Base-by-base conservation (phyloP, 129 eudicot genomes). In the Pittosporum tobira region DNA sequence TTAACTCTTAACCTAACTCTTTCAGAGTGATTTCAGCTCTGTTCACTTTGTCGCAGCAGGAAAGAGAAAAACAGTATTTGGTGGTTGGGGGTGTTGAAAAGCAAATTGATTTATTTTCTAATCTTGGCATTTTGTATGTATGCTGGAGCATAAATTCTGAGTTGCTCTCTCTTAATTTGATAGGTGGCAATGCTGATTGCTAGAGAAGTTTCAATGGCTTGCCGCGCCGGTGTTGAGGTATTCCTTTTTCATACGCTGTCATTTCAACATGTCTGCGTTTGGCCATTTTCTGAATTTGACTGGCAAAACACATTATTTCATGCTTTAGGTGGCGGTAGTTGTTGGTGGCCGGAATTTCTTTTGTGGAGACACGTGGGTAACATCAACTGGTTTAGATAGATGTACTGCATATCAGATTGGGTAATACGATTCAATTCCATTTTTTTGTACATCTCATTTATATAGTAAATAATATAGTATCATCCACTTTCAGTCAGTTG, bases 301-400 rank as follows among this genome's bases (percentile, higher is more conserved):
- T 55, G 64, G 24, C 16, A 50, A 56, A 67, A 51, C 29, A 70
- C 48, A 20, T 69, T 34, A 29, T 63, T 59, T 70, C 43, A 21
- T 74, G 20, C 30, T 60, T 29, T 45, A 86, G 98, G 99, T 87
- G 69, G 96, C 99, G 18, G 79, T 87, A 60, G 99, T 93, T 56
- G 93, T 93, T 78, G 99, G 99, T 59, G 99, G 96, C 47, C 85
- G 99, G 20, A 93, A 93, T 71, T 93, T 93, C 77, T 93, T 93
- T 60, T 84, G 96, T 54, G 99, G 96, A 75, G 90, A 93, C 63
- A 81, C 96, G 25, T 87, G 96, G 96, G 84, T 84, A 56, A 68
- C 81, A 48, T 43, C 87, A 45, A 84, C 94, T 23, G 99, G 91
- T 62, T 77, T 80, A 57, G 99, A 93, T 65, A 76, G 94, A 76